A percentile compares a stretch with the other conserved stretches of the same genome.
Conservation (phyloP, 805 yeast species). For the Candida insectorum region DNA sequence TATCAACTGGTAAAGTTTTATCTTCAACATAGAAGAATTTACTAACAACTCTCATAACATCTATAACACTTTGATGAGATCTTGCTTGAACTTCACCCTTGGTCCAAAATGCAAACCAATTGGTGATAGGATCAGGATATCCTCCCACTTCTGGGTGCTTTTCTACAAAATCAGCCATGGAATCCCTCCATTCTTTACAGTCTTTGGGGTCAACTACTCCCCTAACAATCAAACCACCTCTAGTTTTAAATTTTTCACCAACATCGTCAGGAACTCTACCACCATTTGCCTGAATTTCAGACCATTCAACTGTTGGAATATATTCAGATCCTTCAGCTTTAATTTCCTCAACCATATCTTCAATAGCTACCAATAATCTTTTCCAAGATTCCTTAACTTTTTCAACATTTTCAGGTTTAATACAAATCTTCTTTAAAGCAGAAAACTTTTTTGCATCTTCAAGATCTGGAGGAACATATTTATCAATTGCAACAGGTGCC, state of each 20-base stretch:
- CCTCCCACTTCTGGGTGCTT: slow-evolving; percentile 27
- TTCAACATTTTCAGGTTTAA: slow-evolving; percentile 21
- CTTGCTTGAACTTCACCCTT: slow-evolving; percentile 36
- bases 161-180: slow-evolving; percentile 19
- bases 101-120: slow-evolving; percentile 37
- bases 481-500: slow-evolving; percentile 8
- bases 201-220: slow-evolving; percentile 23
- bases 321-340: slow-evolving; percentile 6
- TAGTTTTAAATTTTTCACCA: slow-evolving; percentile 5
- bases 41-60: slow-evolving; percentile 22
- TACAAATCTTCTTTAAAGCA: slow-evolving; percentile 15
- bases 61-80: slow-evolving; percentile 31
- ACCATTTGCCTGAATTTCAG: slow-evolving; percentile 7
- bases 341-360: slow-evolving; percentile 13
- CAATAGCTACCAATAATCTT: slow-evolving; percentile 20
- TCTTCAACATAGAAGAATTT: slow-evolving; percentile 26
- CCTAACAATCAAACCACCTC: slow-evolving; percentile 28
- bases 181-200: slow-evolving; percentile 19
- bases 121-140: slow-evolving; percentile 20
- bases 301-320: slow-evolving; percentile 13
- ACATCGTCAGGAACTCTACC: slow-evolving; percentile 9
- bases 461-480: slow-evolving; percentile 9
- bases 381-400: slow-evolving; percentile 27
- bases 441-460: slow-evolving; percentile 9
- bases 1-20: slow-evolving; percentile 20